Percentiles rank a stretch among this genome's conserved stretches.
Evolutionary conservation across 2,329 filamentous ascomycete genomes (phyloP).

Genomic region (Botrytis tulipae): DNA sequence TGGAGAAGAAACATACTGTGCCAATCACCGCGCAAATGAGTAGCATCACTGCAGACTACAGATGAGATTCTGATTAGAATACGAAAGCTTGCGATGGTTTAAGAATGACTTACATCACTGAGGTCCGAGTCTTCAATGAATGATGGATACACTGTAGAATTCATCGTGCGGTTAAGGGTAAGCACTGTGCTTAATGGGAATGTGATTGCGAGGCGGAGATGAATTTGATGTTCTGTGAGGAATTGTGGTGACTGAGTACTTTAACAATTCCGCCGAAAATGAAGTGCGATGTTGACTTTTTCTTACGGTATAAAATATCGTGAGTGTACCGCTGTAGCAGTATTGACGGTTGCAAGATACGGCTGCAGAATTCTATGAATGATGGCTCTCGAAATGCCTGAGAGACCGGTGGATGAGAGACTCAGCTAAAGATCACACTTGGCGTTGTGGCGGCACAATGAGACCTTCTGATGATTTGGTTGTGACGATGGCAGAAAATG

Average conservation of each 20-base stretch:
- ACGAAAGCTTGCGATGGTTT: accelerated
- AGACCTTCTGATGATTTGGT: neutral
- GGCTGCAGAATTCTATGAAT: neutral
- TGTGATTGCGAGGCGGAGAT: neutral
- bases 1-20: neutral
- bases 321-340: too few species aligned
- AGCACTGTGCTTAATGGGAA: too few species aligned
- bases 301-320: neutral
- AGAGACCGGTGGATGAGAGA: neutral
- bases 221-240: neutral
- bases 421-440: neutral
- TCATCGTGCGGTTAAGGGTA: neutral
- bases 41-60: neutral
- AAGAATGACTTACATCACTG: neutral
- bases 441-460: neutral
- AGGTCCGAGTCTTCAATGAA: neutral
- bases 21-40: neutral
- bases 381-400: neutral
- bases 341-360: neutral
- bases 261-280: neutral
- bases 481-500: neutral
- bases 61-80: neutral
- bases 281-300: neutral
- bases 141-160: neutral
- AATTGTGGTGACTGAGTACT: neutral